These are phyloP conservation scores for Penicillium bovifimosum DNA, from an alignment of 495 filamentous ascomycete genomes.

Conservation along the genomic window DNA sequence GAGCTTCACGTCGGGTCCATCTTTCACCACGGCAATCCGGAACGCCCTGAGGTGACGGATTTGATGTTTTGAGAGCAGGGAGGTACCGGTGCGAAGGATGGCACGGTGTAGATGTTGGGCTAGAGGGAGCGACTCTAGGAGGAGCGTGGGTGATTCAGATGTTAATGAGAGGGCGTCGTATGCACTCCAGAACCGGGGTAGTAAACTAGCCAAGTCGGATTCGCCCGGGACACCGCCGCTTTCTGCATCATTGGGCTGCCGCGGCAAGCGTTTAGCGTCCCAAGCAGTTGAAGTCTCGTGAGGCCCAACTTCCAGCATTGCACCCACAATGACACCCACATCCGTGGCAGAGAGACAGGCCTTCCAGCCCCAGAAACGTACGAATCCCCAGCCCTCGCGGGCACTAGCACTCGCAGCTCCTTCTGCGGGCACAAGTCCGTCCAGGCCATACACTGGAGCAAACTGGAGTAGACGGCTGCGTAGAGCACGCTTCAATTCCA, in stretches of 20 bases:
- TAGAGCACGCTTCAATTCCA: slow-evolving; percentile 86
- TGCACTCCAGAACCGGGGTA: slow-evolving; percentile 79
- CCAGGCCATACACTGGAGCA: slow-evolving; percentile 82
- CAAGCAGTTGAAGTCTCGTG: slow-evolving; percentile 32
- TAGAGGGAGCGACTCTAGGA: slow-evolving; percentile 70
- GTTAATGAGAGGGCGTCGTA: slow-evolving; percentile 71
- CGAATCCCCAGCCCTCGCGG: slow-evolving; percentile 92
- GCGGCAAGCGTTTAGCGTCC: slow-evolving; percentile 32
- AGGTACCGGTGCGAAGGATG: slow-evolving; percentile 88
- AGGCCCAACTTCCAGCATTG: slow-evolving; percentile 82
- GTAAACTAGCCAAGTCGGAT: slow-evolving; percentile 35
- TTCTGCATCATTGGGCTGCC: slow-evolving; percentile 35
- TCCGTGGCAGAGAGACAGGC: slow-evolving; percentile 88
- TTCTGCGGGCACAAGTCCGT: slow-evolving; percentile 77
- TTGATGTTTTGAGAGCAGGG: slow-evolving; percentile 85
- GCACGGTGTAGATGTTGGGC: slow-evolving; percentile 87
- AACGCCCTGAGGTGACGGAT: slow-evolving; percentile 88
- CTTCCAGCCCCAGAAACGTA: slow-evolving; percentile 96
- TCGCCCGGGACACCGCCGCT: slow-evolving; percentile 17
- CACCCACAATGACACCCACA: slow-evolving; percentile 82
- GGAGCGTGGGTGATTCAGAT: slow-evolving; percentile 38
- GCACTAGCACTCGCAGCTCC: slow-evolving; percentile 43
- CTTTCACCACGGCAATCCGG: slow-evolving; percentile 92
- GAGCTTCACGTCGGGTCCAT: slow-evolving; percentile 80
- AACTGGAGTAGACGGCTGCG: slow-evolving; percentile 84